Percentiles rank a stretch among this genome's conserved stretches.
phyloP scores from a whole-genome alignment of 805 yeast genomes.

The Saccharomycopsis javanensis region DNA sequence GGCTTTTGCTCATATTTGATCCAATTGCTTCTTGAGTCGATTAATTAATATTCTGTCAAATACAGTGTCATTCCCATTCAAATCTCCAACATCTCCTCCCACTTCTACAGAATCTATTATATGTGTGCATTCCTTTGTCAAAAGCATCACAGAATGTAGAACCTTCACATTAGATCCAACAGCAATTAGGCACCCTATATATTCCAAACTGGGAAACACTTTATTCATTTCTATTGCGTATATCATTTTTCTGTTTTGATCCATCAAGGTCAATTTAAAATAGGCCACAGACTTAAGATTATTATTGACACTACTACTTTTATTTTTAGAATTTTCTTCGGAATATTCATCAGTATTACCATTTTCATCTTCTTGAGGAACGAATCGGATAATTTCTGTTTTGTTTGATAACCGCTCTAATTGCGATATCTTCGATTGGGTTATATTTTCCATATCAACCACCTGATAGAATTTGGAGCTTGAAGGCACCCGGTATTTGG shows the following conservation, averaged over 20 bases:
- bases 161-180: slow-evolving; percentile 35
- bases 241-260: slow-evolving; percentile 38
- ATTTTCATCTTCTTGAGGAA: slow-evolving; percentile 26
- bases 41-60: slow-evolving; percentile 6
- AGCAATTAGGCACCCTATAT: slow-evolving; percentile 33
- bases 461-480: slow-evolving; percentile 30
- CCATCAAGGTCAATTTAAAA: slow-evolving; percentile 51
- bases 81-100: background rate
- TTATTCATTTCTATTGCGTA: slow-evolving; percentile 52
- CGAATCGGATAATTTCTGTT: slow-evolving; percentile 50
- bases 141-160: slow-evolving; percentile 34
- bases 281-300: slow-evolving; percentile 22
- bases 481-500: background rate
- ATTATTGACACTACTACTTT: slow-evolving; percentile 4
- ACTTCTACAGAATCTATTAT: slow-evolving; percentile 30
- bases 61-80: background rate
- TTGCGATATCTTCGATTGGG: slow-evolving; percentile 40
- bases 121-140: slow-evolving; percentile 24
- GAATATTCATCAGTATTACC: slow-evolving; percentile 16
- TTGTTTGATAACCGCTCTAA: slow-evolving; percentile 48
- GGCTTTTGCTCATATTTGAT: background rate
- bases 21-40: slow-evolving; percentile 2
- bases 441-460: slow-evolving; percentile 43
- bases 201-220: slow-evolving; percentile 47
- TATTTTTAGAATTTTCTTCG: slow-evolving; percentile 23